Evolutionary conservation across 768 basidiomycete genomes (phyloP).

Genomic region (Cystoderma amianthinum): DNA sequence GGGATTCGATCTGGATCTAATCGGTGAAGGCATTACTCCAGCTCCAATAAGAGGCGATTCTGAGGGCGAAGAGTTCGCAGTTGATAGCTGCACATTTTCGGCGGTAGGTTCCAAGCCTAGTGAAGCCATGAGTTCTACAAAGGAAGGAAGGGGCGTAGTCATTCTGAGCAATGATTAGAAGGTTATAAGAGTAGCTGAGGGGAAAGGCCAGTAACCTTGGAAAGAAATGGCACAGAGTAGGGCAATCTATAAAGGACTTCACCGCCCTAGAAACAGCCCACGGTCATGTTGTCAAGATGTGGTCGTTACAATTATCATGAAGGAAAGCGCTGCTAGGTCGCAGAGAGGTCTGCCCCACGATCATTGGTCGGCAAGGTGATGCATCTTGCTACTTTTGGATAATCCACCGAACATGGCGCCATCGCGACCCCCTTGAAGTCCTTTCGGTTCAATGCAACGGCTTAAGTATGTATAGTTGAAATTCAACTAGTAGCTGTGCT

Average conservation of each 20-base stretch:
- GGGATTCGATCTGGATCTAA: slow-evolving; percentile 37
- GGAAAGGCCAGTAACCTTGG: slow-evolving; percentile 16
- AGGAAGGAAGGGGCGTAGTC: slow-evolving; percentile 73
- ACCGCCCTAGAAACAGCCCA: slow-evolving; percentile 49
- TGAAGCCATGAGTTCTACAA: slow-evolving; percentile 82
- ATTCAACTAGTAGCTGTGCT: too few species aligned
- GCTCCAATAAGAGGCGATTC: slow-evolving; percentile 36
- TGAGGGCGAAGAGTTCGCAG: slow-evolving; percentile 34
- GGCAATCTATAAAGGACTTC: slow-evolving; percentile 16
- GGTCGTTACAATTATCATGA: slow-evolving; percentile 33
- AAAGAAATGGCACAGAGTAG: slow-evolving; percentile 17
- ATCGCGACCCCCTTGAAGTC: slow-evolving; percentile 5
- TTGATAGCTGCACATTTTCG: slow-evolving; percentile 20
- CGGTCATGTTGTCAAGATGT: slow-evolving; percentile 47
- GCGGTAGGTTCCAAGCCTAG: slow-evolving; percentile 59
- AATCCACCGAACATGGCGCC: slow-evolving; percentile 9
- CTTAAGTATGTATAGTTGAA: too few species aligned
- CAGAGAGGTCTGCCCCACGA: slow-evolving; percentile 32
- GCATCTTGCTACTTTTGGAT: slow-evolving; percentile 21
- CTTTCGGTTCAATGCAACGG: slow-evolving; percentile 1
- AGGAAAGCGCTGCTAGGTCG: slow-evolving; percentile 25
- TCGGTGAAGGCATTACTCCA: slow-evolving; percentile 23
- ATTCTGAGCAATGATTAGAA: slow-evolving; percentile 29
- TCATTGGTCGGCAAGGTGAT: slow-evolving; percentile 65
- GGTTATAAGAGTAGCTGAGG: slow-evolving; percentile 17